phyloP scores from a whole-genome alignment of 1,284 basidiomycete genomes.

The Heterobasidion parviporum region DNA sequence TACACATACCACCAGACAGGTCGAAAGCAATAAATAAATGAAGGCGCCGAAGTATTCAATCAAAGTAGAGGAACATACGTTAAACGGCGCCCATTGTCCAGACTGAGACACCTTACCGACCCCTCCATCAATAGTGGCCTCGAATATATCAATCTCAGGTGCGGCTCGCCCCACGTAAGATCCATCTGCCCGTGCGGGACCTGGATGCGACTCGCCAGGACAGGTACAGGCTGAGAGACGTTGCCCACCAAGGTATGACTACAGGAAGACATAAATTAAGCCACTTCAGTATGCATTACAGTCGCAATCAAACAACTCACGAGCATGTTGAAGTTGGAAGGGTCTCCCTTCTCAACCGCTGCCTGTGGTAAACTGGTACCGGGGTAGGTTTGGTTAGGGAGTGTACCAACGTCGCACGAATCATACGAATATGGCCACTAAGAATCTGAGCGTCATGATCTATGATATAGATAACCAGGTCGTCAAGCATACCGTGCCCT shows the following conservation, averaged over 20 bases:
- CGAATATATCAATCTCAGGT: conserved; percentile 75
- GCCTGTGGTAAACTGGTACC: conserved; percentile 22
- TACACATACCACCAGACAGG: background rate
- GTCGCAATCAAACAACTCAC: conserved; percentile 1
- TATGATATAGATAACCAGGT: background rate
- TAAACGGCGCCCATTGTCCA: conserved; percentile 45
- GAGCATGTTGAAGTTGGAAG: conserved; percentile 24
- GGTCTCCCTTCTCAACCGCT: conserved; percentile 36
- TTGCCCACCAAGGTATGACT: conserved; percentile 75
- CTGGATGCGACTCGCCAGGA: conserved; percentile 60
- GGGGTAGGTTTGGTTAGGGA: conserved; percentile 41
- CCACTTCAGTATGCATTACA: background rate
- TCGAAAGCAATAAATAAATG: background rate
- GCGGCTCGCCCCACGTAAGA: conserved; percentile 66
- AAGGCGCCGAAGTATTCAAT: background rate
- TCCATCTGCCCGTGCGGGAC: conserved; percentile 46
- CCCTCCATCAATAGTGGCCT: conserved; percentile 41
- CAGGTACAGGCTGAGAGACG: conserved; percentile 73
- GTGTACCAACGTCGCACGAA: conserved; percentile 62
- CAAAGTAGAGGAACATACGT: conserved; percentile 24
- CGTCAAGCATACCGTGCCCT: conserved; percentile 13
- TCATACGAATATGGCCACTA: conserved; percentile 77
- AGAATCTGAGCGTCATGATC: background rate
- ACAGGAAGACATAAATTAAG: background rate
- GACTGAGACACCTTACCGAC: conserved; percentile 55